Evolutionary conservation across 257 asterid species (phyloP), one percentile per base, ranked within the genome.

Genomic region (Solanum acaule): DNA sequence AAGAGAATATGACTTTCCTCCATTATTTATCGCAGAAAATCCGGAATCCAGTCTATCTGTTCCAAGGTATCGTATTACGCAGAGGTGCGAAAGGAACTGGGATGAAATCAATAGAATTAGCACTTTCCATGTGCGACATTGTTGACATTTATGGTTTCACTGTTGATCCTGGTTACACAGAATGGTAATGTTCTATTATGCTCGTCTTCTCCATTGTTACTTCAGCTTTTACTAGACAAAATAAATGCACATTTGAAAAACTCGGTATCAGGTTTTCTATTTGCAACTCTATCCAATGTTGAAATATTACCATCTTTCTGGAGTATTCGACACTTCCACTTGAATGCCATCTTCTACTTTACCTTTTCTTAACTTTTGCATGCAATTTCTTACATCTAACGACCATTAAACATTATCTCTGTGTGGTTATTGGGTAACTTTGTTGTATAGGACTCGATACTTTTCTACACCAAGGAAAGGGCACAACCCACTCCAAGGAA

Each of bases 1-100:
- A 79, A 61, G 85, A 44, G 70, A 82, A 49, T 49, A 18, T 82
- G 86, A 49, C 70, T 49, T 25, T 29, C 29, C 86, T 49, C 42
- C 86, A 82, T 82, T 82, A 83, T 63, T 81, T 76, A 75, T 89
- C 89, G 91, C 96, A 97, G 99, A 90, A 87, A 14, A 93, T 97
- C 91, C 95, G 94, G 71, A 97, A 97, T 91, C 99, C 99, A 18
- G 99, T 97, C 65, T 97, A 97, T 92, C 95, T 97, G 77, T 97
- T 97, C 94, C 99, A 97, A 94, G 99, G 99, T 84, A 97, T 97
- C 85, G 99, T 96, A 59, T 95, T 96, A 46, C 99, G 98, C 63
- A 90, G 99, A 89, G 99, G 99, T 90, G 99, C 99, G 89, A 96
- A 97, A 92, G 99, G 99, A 90, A 97, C 99, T 85, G 99, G 99